Evolutionary conservation across 345 rosid genomes (phyloP), one percentile per base, ranked within the genome.

Genomic region (Camelina laxa): DNA sequence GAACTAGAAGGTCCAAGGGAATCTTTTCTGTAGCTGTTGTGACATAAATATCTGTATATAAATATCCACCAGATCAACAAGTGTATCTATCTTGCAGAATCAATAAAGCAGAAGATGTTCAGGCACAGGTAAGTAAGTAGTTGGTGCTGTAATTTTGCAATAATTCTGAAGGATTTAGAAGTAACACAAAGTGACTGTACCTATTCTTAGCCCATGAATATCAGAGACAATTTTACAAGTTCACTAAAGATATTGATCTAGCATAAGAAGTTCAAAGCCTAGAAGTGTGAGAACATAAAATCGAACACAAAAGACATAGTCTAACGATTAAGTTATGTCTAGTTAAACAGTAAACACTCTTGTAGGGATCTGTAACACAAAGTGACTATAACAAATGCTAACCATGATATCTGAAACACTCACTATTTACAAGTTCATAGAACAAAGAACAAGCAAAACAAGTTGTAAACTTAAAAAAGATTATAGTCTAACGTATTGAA

Each of bases 21-120:
- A 72, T 59, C 49, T 65, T 27, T 72, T 65, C 73, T 70, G 66
- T 71, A 71, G 61, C 7, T 65, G 68, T 50, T 66, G 64, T 67
- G 73, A 76, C 70, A 63, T 48, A 30, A 54, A 7, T 21, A 21
- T 66, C 16, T 21, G 6, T 58, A 48, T 24, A 44, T 55, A 45
- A 8, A n/a, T 27, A 22, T 49, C 47, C 45, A 72, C 45, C 24
- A 42, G 60, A 56, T 65, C 58, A 50, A 50, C n/a, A 62, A 72
- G n/a, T 60, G 63, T 42, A 59, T 71, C 72, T 70, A 3, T 24
- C 60, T 63, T 24, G 71, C 36, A 70, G 33, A 33, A 49, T 63
- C 72, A 33, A 65, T 49, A 27, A 57, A 58, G 67, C 62, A 38
- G 19, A 65, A 65, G 42, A 64, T 65, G 42, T 57, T 49, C 17